Base-by-base conservation (phyloP, 805 yeast genomes). In the Yarrowia deformans region DNA sequence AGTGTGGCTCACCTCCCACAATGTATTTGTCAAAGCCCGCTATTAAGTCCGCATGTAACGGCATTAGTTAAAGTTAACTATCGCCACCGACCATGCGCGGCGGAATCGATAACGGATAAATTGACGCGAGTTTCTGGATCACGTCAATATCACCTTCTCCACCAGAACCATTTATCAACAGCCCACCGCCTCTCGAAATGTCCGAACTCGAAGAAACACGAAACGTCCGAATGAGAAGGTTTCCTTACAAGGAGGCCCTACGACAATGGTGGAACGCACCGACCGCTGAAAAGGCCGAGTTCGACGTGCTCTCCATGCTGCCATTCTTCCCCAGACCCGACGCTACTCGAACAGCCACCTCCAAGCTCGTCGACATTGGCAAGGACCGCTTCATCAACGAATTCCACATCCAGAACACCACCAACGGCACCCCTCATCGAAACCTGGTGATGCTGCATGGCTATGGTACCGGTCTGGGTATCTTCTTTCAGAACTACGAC, bases 381-480 rank as follows among this genome's bases (percentile, higher is more conserved):
- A 74, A 80, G 19, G 73, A 76, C 10, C 76, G 85, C 29, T 84
- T 79, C 72, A 88, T 93, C 70, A 94, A 93, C 78, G 98, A 94
- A 79, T 87, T 93, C 70, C 84, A 80, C 70, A 84, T 93, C 37
- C 71, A 64, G 13, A 77, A 77, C 50, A 68, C 72, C 23, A 61
- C 56, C 19, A 48, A 39, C 39, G 55, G 29, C 43, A 69, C 39
- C 55, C 50, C 52, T 71, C 82, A 72, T 85, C 81, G 72, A 85
- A 89, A 77, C 69, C 77, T 93, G 32, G 91, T 95, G 1, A 78
- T 94, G 71, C 79, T 95, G 5, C 99, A 94, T 78, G 99, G 99
- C 0, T 93, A 92, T 75, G 97, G 97, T 1, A 97, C 98, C 0
- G 91, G 97, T 1, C 84, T 93, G 14, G 94, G 96, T 34, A 87